These are phyloP conservation scores for Tulasnella sp. DNA, from an alignment of 768 basidiomycete genomes.

Conservation along the genomic window DNA sequence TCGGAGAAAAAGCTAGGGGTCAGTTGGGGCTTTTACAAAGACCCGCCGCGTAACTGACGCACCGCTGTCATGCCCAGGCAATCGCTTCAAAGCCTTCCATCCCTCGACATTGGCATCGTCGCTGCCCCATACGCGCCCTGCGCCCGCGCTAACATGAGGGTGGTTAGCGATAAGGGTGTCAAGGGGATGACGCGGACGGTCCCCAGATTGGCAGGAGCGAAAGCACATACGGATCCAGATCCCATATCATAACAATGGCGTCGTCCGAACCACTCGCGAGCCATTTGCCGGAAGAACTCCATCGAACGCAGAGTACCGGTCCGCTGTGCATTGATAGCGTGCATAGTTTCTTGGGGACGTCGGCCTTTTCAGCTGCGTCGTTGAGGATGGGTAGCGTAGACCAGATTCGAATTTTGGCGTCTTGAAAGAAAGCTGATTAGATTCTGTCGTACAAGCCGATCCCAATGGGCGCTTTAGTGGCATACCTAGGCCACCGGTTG, in stretches of 20 bases:
- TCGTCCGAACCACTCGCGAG: slow-evolving; percentile 97
- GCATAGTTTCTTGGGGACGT: slow-evolving; percentile 82
- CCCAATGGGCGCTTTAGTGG: not conserved
- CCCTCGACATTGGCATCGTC: slow-evolving; percentile 96
- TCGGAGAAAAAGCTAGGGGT: not conserved
- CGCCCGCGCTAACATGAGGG: slow-evolving; percentile 58
- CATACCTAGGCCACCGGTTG: slow-evolving; percentile 82
- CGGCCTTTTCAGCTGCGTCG: slow-evolving; percentile 67
- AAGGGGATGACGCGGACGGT: slow-evolving; percentile 11
- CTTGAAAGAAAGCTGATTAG: slow-evolving; percentile 44
- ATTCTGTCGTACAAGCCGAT: slow-evolving; percentile 1
- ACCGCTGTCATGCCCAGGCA: slow-evolving; percentile 97
- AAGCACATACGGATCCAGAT: slow-evolving; percentile 84
- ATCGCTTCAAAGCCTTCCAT: slow-evolving; percentile 91
- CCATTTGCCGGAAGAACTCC: slow-evolving; percentile 93
- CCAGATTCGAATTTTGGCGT: slow-evolving; percentile 97
- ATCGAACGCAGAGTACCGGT: slow-evolving; percentile 86
- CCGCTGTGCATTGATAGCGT: slow-evolving; percentile 92
- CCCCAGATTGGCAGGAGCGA: not conserved
- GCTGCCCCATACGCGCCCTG: slow-evolving; percentile 89
- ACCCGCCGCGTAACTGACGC: slow-evolving; percentile 39
- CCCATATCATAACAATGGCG: slow-evolving; percentile 95
- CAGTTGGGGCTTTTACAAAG: not conserved
- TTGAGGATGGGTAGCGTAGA: slow-evolving; percentile 94
- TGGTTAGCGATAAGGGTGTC: not conserved